phyloP scores from a whole-genome alignment of 805 yeast species.

The Nakazawaea pomicola region DNA sequence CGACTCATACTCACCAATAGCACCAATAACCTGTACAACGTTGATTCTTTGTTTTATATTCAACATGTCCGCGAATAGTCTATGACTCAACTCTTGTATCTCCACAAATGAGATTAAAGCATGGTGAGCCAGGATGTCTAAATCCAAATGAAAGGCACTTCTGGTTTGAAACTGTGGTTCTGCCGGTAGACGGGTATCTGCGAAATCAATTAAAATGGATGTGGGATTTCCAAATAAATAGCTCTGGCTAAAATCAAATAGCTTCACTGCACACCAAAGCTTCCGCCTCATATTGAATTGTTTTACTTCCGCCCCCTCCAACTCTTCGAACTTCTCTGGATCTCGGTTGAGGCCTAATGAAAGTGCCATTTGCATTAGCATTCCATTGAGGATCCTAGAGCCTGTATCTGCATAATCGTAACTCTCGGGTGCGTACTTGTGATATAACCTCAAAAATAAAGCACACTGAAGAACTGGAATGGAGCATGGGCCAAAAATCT shows the following conservation, averaged over 20 bases:
- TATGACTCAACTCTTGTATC: slow-evolving; percentile 18
- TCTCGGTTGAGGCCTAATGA: slow-evolving; percentile 66
- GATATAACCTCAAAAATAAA: slow-evolving; percentile 46
- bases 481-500: slow-evolving; percentile 33
- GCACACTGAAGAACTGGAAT: slow-evolving; percentile 43
- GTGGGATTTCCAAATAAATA: slow-evolving; percentile 44
- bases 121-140: slow-evolving; percentile 30
- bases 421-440: slow-evolving; percentile 45
- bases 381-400: slow-evolving; percentile 48
- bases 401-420: slow-evolving; percentile 57
- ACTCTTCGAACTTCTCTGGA: slow-evolving; percentile 41
- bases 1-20: neutral
- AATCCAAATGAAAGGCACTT: slow-evolving; percentile 24
- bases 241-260: slow-evolving; percentile 41
- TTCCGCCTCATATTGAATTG: slow-evolving; percentile 47
- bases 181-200: slow-evolving; percentile 48
- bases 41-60: slow-evolving; percentile 2
- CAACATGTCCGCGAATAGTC: slow-evolving; percentile 25
- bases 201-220: slow-evolving; percentile 31
- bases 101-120: slow-evolving; percentile 18
- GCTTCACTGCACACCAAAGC: slow-evolving; percentile 49
- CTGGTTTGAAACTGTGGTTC: slow-evolving; percentile 20
- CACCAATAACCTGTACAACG: neutral
- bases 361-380: slow-evolving; percentile 63
- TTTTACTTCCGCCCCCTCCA: slow-evolving; percentile 18